Evolutionary conservation across 2,329 filamentous ascomycete species (phyloP).

Genomic region (Paraconiothyrium brasiliense): DNA sequence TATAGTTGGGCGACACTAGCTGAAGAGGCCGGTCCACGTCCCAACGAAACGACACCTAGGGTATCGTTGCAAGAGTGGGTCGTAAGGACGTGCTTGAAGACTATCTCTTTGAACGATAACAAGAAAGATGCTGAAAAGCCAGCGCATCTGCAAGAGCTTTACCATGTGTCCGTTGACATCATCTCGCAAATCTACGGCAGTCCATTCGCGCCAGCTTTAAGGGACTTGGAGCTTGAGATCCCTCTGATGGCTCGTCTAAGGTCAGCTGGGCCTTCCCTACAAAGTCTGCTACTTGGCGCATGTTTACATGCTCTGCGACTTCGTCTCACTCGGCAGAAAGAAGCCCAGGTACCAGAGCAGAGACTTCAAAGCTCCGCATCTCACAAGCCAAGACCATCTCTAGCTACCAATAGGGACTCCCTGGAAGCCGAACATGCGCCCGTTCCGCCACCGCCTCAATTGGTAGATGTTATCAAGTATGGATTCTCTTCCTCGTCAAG

Average conservation of each 20-base stretch:
- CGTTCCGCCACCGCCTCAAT: constrained; percentile 67
- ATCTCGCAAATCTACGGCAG: constrained; percentile 71
- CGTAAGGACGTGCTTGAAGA: constrained; percentile 70
- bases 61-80: constrained; percentile 72
- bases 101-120: constrained; percentile 60
- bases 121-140: constrained; percentile 45
- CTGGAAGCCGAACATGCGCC: constrained; percentile 45
- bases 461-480: constrained; percentile 86
- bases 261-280: constrained; percentile 69
- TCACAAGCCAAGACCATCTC: constrained; percentile 42
- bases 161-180: constrained; percentile 74
- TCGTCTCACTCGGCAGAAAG: constrained; percentile 42
- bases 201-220: constrained; percentile 67
- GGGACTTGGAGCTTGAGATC: constrained; percentile 73
- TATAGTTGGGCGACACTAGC: constrained; percentile 76
- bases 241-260: constrained; percentile 74
- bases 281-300: constrained; percentile 81
- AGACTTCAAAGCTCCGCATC: constrained; percentile 30
- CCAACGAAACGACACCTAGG: constrained; percentile 58
- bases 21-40: constrained; percentile 64
- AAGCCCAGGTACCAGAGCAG: constrained; percentile 33
- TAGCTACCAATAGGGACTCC: constrained; percentile 40
- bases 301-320: constrained; percentile 78
- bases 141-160: constrained; percentile 68
- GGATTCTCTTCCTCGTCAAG: constrained; percentile 80